phyloP scores from a whole-genome alignment of 768 basidiomycete genomes.

The Hysterangium stoloniferum region DNA sequence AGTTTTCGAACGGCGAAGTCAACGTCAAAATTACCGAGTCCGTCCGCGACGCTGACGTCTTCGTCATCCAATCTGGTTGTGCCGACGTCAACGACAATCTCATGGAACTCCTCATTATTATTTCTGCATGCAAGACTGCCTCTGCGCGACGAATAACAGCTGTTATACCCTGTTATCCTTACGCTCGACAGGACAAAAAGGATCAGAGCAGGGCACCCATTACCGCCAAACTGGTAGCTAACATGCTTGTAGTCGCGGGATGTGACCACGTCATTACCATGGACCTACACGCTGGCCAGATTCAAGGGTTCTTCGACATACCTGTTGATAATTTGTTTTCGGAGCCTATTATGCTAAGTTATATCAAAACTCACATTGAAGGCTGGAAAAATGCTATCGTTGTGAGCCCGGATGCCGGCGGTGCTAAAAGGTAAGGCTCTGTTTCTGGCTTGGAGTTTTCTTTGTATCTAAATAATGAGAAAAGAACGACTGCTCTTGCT shows the following conservation, averaged over 20 bases:
- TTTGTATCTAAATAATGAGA: background rate
- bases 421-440: conserved; percentile 83
- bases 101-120: conserved; percentile 98
- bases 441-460: too few relatives aligned
- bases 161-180: conserved; percentile 96
- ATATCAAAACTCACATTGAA: conserved; percentile 80
- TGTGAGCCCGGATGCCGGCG: conserved; percentile 96
- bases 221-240: conserved; percentile 96
- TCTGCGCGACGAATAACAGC: conserved; percentile 94
- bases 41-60: conserved; percentile 96
- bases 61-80: conserved; percentile 92
- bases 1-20: conserved; percentile 93
- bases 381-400: conserved; percentile 86
- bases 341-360: conserved; percentile 90
- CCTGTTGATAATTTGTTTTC: conserved; percentile 97
- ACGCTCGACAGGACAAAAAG: conserved; percentile 97
- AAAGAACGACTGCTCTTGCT: conserved; percentile 86
- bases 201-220: conserved; percentile 94
- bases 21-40: conserved; percentile 93
- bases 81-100: conserved; percentile 90
- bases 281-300: conserved; percentile 96
- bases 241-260: conserved; percentile 94
- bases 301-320: conserved; percentile 98
- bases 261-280: conserved; percentile 99
- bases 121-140: conserved; percentile 95